Evolutionary conservation across 192 early-diverging fungal genomes (phyloP), one percentile per base, ranked within the genome.

Genomic region (Podila epicladia): DNA sequence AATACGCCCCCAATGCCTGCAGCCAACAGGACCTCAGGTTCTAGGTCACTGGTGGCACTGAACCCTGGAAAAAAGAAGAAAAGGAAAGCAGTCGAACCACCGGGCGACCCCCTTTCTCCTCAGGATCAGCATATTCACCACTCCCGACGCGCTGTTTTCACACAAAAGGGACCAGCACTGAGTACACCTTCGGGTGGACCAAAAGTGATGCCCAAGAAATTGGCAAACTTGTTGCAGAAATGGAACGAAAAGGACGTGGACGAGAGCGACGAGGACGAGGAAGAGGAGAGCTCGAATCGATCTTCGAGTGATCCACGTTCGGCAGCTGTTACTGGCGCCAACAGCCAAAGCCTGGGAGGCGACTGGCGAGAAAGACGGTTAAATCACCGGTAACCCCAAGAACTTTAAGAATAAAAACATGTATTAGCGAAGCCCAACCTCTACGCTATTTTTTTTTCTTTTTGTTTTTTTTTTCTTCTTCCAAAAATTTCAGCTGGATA

Each of bases 191-290:
- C 74, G 13, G 57, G 38, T 0, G 41, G 35, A 13, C 57, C 62
- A 7, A 80, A 80, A 26, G 22, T 53, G 5, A 80, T 80, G 77
- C 77, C 77, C 29, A 80, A 73, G 57, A 80, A 80, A 45, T 33
- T 80, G 29, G 77, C 77, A 0, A 80, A 24, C 45, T 19, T 80
- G 38, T 26, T 80, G 26, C 77, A 80, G 53, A 72, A 65, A 38
- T 80, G 77, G 77, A 72, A 67, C 33, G 77, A 80, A 24, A 80
- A 80, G 49, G 77, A 80, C 35, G 9, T 45, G 31, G 65, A 65
- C 9, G 35, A 33, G 60, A 64, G 61, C 13, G 70, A 68, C 13
- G 71, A 73, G 35, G 77, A 80, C 7, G 58, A 65, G 5, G 62
- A 69, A 7, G 65, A 65, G 0, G 37, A 73, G 1, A 55, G 64